Percentiles rank a stretch among this genome's conserved stretches.
Conservation (phyloP, 345 rosid species). For the Citropsis articulata region DNA sequence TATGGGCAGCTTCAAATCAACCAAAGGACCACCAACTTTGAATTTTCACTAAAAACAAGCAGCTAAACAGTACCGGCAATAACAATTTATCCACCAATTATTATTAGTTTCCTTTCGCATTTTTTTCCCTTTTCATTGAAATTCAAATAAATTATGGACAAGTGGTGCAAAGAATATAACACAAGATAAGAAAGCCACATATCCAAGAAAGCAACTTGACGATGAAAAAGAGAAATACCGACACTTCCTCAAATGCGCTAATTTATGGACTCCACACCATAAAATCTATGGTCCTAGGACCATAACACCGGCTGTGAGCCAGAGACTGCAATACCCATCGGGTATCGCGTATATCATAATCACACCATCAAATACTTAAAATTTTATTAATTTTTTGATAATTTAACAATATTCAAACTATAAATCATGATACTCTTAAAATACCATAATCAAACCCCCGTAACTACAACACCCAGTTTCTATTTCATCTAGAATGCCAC, state of each 20-base stretch:
- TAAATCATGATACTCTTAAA: no score
- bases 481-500: conserved; percentile 1
- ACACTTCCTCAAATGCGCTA: conserved; percentile 16
- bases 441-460: no score
- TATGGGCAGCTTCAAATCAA: conserved; percentile 8
- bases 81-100: conserved; percentile 8
- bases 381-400: no score
- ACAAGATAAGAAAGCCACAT: conserved; percentile 26
- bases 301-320: neutral
- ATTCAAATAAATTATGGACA: conserved; percentile 6
- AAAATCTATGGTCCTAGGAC: neutral
- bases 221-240: neutral
- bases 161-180: conserved; percentile 21
- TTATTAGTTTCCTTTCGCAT: neutral
- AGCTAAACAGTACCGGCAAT: conserved; percentile 1
- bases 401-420: no score
- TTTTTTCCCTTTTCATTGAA: no score
- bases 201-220: conserved; percentile 23
- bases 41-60: neutral
- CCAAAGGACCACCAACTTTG: neutral
- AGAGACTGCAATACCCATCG: no score
- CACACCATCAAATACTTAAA: no score
- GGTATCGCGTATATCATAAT: no score
- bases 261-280: neutral
- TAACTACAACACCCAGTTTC: neutral